Base-by-base conservation (phyloP, 2,329 filamentous ascomycete genomes). In the Penicillium sp. region DNA sequence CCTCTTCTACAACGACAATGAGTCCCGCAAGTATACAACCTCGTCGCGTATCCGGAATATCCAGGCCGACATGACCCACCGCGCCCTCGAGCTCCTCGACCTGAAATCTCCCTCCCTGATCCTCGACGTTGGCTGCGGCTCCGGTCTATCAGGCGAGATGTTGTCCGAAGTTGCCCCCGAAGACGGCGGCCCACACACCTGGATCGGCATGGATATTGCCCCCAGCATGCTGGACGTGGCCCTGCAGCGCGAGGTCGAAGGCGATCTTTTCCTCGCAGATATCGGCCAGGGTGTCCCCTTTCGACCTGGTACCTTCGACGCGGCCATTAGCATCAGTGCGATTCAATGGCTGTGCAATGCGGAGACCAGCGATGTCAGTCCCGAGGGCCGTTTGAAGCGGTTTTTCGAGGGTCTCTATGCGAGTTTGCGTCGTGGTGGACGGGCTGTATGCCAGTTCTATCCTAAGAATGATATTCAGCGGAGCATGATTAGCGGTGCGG, bases 261-360 rank as follows among this genome's bases (percentile, higher is more conserved):
- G 95, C 2, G 95, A 99, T 74, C 80, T 99, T n/a, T 84, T 99
- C 70, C 86, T 99, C 0, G 92, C 93, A 3, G 95, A 99, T 73
- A 96, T 97, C 55, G 95, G 95, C 0, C 95, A 99, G 74, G 95
- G 95, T 1, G 88, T 99, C 0, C 95, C 95, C 0, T 99, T 99
- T 76, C 89, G 95, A 17, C 87, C 95, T 0, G 95, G 95, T 35
- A 88, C 89, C 0, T 99, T 99, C 74, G 95, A 99, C 76, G 95
- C 94, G 0, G 95, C 95, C 24, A 93, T 99, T 70, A 93, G 89
- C 73, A 98, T 99, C 75, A 92, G 88, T 69, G 95, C 95, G 0
- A 91, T 99, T n/a, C 95, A 99, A 78, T 99, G 95, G 95, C 84
- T 99, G 33, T 99, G 95, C 78, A 98, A 97, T 77, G 95, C 94